phyloP scores from a whole-genome alignment of 2,329 filamentous ascomycete genomes.

The Aspergillus udagawae region DNA sequence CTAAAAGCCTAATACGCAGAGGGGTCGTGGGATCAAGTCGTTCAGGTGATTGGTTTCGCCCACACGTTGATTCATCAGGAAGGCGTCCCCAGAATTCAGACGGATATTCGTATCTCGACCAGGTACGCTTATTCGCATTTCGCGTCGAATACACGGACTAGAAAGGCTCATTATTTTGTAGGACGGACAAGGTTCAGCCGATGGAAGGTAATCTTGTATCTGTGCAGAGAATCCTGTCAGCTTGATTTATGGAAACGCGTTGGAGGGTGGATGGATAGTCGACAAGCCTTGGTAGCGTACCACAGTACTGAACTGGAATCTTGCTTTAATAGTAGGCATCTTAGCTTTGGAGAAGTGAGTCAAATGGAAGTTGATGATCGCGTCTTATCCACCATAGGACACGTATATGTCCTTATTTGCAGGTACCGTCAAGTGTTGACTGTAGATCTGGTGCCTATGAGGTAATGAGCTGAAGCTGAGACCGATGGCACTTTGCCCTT shows the following conservation, averaged over 20 bases:
- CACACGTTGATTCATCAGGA: slow-evolving; percentile 68
- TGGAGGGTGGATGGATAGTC: neutral
- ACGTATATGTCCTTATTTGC: neutral
- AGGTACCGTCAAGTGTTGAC: neutral
- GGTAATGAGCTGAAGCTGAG: neutral
- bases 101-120: slow-evolving; percentile 75
- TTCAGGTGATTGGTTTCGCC: slow-evolving; percentile 71
- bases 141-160: neutral
- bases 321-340: neutral
- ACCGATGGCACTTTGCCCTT: neutral
- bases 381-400: neutral
- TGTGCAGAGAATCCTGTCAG: slow-evolving; percentile 48
- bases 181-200: slow-evolving; percentile 76
- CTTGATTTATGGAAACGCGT: neutral
- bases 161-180: slow-evolving; percentile 23
- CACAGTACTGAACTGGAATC: neutral
- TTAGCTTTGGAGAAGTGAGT: neutral
- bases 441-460: neutral
- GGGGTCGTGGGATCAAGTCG: slow-evolving; percentile 81
- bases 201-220: slow-evolving; percentile 67
- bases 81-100: slow-evolving; percentile 75
- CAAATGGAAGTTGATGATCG: neutral
- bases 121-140: slow-evolving; percentile 45
- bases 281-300: neutral
- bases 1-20: slow-evolving; percentile 49